Percentiles rank a stretch among this genome's conserved stretches.
phyloP scores from a whole-genome alignment of 495 filamentous ascomycete species.

The Hyaloscypha bicolor region DNA sequence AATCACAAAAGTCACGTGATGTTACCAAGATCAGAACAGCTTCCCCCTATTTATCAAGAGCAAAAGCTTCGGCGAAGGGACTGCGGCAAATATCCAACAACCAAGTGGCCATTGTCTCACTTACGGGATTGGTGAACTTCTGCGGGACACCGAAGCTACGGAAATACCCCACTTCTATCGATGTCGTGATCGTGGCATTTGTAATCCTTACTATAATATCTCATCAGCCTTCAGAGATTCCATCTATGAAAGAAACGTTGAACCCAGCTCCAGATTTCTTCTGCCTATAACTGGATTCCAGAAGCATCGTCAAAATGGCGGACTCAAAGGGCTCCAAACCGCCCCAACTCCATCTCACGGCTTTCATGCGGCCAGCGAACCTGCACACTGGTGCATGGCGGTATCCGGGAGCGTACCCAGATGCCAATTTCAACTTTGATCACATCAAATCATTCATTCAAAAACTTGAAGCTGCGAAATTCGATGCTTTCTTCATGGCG shows the following conservation, averaged over 20 bases:
- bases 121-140: too few species aligned
- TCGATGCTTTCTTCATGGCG: constrained; percentile 66
- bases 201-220: neutral
- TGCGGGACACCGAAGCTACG: too few species aligned
- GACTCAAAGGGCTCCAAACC: constrained; percentile 16
- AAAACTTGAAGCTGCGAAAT: constrained; percentile 60
- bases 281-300: too few species aligned
- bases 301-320: neutral
- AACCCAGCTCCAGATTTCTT: too few species aligned
- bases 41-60: too few species aligned
- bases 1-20: too few species aligned
- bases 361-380: constrained; percentile 61
- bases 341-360: constrained; percentile 53
- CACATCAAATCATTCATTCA: constrained; percentile 56
- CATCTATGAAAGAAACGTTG: too few species aligned
- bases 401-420: constrained; percentile 55
- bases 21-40: too few species aligned
- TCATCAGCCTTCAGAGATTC: neutral
- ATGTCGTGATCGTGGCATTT: neutral
- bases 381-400: constrained; percentile 62
- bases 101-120: too few species aligned
- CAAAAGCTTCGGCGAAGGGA: too few species aligned
- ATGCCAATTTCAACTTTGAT: constrained; percentile 61
- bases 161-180: neutral
- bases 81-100: too few species aligned